Evolutionary conservation across 495 filamentous ascomycete species (phyloP).

Genomic region (Filosporella fistucella): DNA sequence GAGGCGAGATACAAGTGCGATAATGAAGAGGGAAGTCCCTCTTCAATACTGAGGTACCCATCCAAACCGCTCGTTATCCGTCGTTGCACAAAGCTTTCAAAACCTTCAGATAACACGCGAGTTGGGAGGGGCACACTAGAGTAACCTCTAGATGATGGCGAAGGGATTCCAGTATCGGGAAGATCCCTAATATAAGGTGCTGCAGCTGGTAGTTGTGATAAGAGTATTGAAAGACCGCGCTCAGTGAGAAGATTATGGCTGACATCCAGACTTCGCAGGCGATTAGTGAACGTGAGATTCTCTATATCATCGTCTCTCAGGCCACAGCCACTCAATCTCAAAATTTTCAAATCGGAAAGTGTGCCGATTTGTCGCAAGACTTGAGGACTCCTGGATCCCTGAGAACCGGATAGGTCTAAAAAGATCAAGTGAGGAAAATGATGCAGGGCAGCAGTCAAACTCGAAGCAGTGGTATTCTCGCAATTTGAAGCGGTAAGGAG

Average conservation of each 20-base stretch:
- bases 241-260: slow-evolving; percentile 55
- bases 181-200: not conserved
- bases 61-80: slow-evolving; percentile 5
- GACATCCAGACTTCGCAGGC: slow-evolving; percentile 55
- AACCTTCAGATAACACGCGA: not conserved
- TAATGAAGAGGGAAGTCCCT: slow-evolving; percentile 12
- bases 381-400: slow-evolving; percentile 44
- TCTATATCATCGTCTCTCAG: slow-evolving; percentile 52
- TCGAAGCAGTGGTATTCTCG: slow-evolving; percentile 49
- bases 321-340: slow-evolving; percentile 54
- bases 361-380: slow-evolving; percentile 41
- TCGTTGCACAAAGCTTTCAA: slow-evolving; percentile 8
- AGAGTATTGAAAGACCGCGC: slow-evolving; percentile 49
- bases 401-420: slow-evolving; percentile 57
- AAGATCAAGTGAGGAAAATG: slow-evolving; percentile 52
- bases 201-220: slow-evolving; percentile 25
- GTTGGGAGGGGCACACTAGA: not conserved
- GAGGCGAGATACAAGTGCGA: slow-evolving; percentile 10
- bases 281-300: slow-evolving; percentile 45
- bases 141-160: not conserved
- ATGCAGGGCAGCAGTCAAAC: slow-evolving; percentile 46
- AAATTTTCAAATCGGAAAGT: slow-evolving; percentile 46
- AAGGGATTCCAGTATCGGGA: not conserved
- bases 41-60: slow-evolving; percentile 8
- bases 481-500: slow-evolving; percentile 55